Evolutionary conservation across 202 grass and related monocot genomes (phyloP).

Genomic region (Hordeum pubiflorum): DNA sequence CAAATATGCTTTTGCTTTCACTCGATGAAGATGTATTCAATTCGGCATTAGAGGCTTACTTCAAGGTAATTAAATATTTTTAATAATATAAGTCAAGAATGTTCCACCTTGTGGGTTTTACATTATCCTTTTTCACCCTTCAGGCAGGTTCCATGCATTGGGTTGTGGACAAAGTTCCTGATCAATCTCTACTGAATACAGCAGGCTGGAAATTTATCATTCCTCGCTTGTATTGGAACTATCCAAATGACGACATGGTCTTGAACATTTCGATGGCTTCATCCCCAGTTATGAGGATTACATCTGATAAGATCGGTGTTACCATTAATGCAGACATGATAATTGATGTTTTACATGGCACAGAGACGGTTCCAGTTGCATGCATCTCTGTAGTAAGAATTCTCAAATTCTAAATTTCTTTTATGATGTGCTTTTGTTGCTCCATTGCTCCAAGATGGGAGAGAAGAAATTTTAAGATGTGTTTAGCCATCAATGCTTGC

Average conservation of each 20-base stretch:
- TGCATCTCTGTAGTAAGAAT: constrained; percentile 82
- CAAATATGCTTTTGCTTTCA: constrained; percentile 77
- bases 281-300: constrained; percentile 61
- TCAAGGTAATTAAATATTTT: constrained; percentile 51
- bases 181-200: constrained; percentile 88
- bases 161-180: constrained; percentile 77
- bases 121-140: constrained; percentile 24
- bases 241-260: constrained; percentile 85
- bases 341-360: constrained; percentile 65
- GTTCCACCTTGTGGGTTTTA: background rate
- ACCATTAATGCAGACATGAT: constrained; percentile 66
- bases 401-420: constrained; percentile 4
- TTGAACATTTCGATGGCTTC: constrained; percentile 82
- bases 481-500: background rate
- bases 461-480: background rate
- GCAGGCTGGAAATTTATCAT: constrained; percentile 86
- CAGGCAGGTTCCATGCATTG: constrained; percentile 82
- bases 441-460: constrained; percentile 8
- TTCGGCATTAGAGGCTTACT: constrained; percentile 63
- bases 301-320: constrained; percentile 51
- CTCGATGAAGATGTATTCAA: constrained; percentile 84
- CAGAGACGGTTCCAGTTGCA: constrained; percentile 60
- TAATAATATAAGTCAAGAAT: background rate
- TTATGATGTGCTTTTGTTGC: background rate
- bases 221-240: constrained; percentile 75